Conservation (phyloP, 164 flowering plant genomes). For the Pachysandra terminalis region DNA sequence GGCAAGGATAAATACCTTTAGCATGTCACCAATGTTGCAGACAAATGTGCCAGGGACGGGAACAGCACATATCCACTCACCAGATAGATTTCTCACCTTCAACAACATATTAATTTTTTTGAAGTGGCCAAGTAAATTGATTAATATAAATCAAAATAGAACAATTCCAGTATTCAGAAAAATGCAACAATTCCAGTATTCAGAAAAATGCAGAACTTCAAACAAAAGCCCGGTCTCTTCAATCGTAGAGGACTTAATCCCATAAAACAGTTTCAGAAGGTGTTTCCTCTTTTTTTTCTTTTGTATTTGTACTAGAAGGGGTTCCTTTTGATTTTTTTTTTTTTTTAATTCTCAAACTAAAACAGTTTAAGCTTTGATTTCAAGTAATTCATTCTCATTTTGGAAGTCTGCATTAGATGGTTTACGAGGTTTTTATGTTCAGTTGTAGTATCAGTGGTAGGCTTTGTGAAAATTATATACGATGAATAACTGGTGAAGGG, state of each 20-base stretch:
- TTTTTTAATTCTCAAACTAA: too few relatives aligned
- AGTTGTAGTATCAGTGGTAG: neutral
- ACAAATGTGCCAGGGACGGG: conserved; percentile 95
- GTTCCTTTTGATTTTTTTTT: too few relatives aligned
- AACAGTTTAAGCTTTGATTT: neutral
- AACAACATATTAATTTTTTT: conserved; percentile 10
- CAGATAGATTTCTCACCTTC: conserved; percentile 81
- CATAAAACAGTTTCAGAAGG: too few relatives aligned
- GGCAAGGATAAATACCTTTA: conserved; percentile 49
- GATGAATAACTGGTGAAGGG: too few relatives aligned
- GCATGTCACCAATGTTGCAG: conserved; percentile 97
- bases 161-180: neutral
- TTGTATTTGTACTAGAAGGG: too few relatives aligned
- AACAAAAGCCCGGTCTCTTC: too few relatives aligned
- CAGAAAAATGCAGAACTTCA: neutral
- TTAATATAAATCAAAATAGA: neutral
- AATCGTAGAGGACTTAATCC: neutral
- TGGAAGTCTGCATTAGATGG: neutral
- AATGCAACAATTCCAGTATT: neutral
- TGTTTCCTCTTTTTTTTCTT: too few relatives aligned
- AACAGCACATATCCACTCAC: conserved; percentile 86
- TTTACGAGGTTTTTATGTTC: neutral
- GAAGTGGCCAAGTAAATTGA: neutral
- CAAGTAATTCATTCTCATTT: neutral
- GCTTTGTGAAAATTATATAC: too few relatives aligned